Evolutionary conservation across 495 filamentous ascomycete species (phyloP), one percentile per base, ranked within the genome.

Genomic region (Tetracladium setigerum): DNA sequence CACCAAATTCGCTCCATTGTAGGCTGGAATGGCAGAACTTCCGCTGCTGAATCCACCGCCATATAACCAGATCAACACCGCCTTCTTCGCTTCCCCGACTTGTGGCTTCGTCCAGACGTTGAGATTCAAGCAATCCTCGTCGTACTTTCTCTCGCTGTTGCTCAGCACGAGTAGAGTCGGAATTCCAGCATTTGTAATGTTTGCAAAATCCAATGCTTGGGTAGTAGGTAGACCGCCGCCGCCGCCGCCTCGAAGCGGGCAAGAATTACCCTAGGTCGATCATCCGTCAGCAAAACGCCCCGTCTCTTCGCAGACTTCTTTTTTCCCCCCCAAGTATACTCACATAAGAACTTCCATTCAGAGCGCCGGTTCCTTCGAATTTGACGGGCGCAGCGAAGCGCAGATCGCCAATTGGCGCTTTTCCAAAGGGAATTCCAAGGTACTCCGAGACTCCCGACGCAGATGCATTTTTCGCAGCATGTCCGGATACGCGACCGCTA

Each of bases 41-140:
- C 67, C 69, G 13, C 52, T 58, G 19, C 44, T 48, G 44, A 68
- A 70, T 1, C 41, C 45, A 5, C 61, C 57, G 11, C 72, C 72
- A 39, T 64, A 54, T 27, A 69, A 62, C 52, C 55, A 76, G 16
- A 74, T 36, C 30, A 71, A 30, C 14, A 74, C 69, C 1, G 54
- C 54, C 15, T 38, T 64, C 16, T 45, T 35, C 2, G 32, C 22
- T 51, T 39, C 53, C 49, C 46, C 65, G 47, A 14, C 61, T 59
- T 35, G 60, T 42, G 64, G 56, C 30, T 52, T 55, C 4, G 59
- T 58, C 73, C 74, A 80, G 35, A 82, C 55, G 49, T 69, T 71
- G 12, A 81, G 51, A 5, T 62, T 67, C 5, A 82, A 57, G 48
- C 78, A 81, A 56, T 81, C 74, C 49, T 82, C 78, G 46, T 59